These are phyloP conservation scores for Eutrema japonicum DNA, from an alignment of 345 rosid species.

Conservation along the genomic window DNA sequence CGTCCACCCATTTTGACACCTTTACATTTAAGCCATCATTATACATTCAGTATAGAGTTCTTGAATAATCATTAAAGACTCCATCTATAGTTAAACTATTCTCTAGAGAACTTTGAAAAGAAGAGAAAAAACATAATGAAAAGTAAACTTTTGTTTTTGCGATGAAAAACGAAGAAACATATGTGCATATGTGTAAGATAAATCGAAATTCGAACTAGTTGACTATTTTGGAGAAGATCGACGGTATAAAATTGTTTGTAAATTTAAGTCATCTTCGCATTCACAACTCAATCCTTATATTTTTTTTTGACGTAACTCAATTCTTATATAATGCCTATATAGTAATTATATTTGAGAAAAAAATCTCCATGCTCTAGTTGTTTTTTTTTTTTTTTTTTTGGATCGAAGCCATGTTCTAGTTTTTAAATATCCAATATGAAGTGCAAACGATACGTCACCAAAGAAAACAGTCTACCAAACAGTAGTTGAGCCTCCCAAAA, in stretches of 20 bases:
- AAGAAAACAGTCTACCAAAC: constrained; percentile 41
- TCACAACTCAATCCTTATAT: too few species aligned
- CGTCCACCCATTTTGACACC: too few species aligned
- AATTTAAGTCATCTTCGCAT: too few species aligned
- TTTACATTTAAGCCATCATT: constrained; percentile 26
- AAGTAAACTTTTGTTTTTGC: constrained; percentile 6
- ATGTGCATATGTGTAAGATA: background rate
- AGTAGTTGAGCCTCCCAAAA: constrained; percentile 36
- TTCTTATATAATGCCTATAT: too few species aligned
- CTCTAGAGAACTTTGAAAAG: background rate
- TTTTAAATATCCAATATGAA: background rate
- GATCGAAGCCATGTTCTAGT: too few species aligned
- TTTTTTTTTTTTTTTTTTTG: too few species aligned
- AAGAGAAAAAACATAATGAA: background rate
- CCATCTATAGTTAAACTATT: constrained; percentile 14
- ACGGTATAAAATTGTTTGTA: too few species aligned
- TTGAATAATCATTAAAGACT: constrained; percentile 28
- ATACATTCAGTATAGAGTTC: constrained; percentile 23
- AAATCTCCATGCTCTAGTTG: too few species aligned
- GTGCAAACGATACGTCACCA: constrained; percentile 29
- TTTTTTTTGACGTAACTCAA: too few species aligned
- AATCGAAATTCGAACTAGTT: too few species aligned
- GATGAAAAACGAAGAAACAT: background rate
- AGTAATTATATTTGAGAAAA: too few species aligned
- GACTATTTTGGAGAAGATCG: background rate